Percentiles rank a stretch among this genome's conserved stretches.
phyloP scores from a whole-genome alignment of 495 filamentous ascomycete species.

The Penicillium paradoxum region DNA sequence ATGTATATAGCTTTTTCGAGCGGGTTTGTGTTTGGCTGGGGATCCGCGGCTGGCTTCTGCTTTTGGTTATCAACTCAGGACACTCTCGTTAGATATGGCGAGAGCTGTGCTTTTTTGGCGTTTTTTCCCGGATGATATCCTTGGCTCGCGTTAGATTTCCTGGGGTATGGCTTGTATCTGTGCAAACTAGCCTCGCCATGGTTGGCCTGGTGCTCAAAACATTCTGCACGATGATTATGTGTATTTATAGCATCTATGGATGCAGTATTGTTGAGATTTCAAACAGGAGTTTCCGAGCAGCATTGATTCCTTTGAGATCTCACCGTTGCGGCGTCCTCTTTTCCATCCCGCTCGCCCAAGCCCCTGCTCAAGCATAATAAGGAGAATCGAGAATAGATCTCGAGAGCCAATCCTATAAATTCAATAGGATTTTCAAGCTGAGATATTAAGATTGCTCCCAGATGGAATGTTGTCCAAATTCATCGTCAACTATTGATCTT shows the following conservation, averaged over 20 bases:
- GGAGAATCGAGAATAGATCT: too few relatives aligned
- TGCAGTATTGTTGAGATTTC: not conserved
- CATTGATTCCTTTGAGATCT: not conserved
- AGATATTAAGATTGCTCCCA: too few relatives aligned
- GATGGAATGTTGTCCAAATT: too few relatives aligned
- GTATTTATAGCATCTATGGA: not conserved
- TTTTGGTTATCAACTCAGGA: not conserved
- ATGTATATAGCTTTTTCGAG: constrained; percentile 12
- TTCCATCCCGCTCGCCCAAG: too few relatives aligned
- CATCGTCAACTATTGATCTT: too few relatives aligned
- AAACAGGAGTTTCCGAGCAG: not conserved
- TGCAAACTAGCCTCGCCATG: not conserved
- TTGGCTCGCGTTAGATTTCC: not conserved
- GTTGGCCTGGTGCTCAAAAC: too few relatives aligned
- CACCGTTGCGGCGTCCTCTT: not conserved
- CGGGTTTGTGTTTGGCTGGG: constrained; percentile 10
- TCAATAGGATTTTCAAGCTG: too few relatives aligned
- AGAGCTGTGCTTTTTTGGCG: not conserved
- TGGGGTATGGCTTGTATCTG: not conserved
- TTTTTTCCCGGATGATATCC: constrained; percentile 2
- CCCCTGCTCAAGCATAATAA: too few relatives aligned
- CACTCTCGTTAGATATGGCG: not conserved
- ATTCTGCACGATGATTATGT: not conserved
- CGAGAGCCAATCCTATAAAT: too few relatives aligned
- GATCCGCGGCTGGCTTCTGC: constrained; percentile 9